Base-by-base conservation (phyloP, 257 asterid species). In the Forsythia suspensa region DNA sequence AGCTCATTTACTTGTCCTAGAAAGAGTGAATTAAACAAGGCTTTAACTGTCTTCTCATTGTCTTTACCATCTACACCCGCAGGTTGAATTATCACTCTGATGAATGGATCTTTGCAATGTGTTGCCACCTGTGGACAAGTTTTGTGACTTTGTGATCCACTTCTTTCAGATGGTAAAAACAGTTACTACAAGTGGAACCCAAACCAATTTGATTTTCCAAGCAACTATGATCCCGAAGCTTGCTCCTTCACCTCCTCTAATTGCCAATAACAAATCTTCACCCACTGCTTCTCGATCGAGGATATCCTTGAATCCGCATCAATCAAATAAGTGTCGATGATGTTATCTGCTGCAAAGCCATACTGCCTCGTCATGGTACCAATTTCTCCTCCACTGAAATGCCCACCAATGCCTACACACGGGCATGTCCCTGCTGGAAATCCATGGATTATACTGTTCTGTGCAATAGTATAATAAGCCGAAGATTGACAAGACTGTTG, bases 211-310 rank as follows among this genome's bases (percentile, higher is more conserved):
- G 3, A 79, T 34, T 18, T 76, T 81, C 77, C 75, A 81, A 4
- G 81, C 74, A 6, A 76, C 4, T n/a, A 81, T 65, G n/a, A 81
- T 44, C 5, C 81, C 81, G n/a, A 76, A 80, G 21, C 70, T 79
- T 1, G 75, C 59, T 15, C 79, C 82, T 3, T 79, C 79, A 13
- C 82, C 82, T 0, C 82, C 78, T 29, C 82, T 43, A 21, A 79
- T 65, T 5, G 82, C 82, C 79, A 79, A 74, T 59, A 68, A 74
- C 15, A 67, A 75, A 15, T 74, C 79, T n/a, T 48, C 76, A 5
- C 79, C 79, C 76, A 74, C 68, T 6, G 15, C 40, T 2, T 39
- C 10, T 34, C 71, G 41, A 10, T 67, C 66, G 0, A 80, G 63
- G 21, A 75, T 24, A 24, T n/a, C 0, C 18, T 21, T 5, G 79